A percentile compares a stretch with the other conserved stretches of the same genome.
Conservation (phyloP, 1,284 basidiomycete species). For the Puccinia triticina region DNA sequence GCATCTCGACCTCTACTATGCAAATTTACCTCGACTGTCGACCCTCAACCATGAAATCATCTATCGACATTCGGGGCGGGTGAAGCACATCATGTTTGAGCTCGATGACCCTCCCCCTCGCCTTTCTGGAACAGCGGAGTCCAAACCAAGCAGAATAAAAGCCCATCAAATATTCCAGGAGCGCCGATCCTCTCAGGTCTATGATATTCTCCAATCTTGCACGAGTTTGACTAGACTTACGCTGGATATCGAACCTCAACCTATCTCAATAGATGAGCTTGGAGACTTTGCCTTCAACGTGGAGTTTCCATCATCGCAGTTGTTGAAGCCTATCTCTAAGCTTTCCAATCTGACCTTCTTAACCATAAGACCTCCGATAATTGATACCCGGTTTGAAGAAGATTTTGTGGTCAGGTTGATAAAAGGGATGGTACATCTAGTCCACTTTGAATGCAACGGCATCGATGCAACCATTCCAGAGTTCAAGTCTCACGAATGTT, state of each 20-base stretch:
- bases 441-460: background rate
- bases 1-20: background rate
- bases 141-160: background rate
- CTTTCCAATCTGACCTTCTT: background rate
- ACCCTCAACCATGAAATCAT: slow-evolving; percentile 1
- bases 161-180: background rate
- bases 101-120: background rate
- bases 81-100: background rate
- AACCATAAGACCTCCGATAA: background rate
- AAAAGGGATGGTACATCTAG: slow-evolving; percentile 1
- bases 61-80: background rate
- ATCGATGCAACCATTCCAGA: background rate
- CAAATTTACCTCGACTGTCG: background rate
- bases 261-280: background rate
- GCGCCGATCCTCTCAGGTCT: background rate
- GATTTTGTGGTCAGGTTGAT: slow-evolving; percentile 1
- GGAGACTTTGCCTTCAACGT: background rate
- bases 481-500: background rate
- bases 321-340: slow-evolving; percentile 1
- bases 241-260: background rate
- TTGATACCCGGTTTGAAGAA: background rate
- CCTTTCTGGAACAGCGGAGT: background rate
- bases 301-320: background rate
- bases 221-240: background rate
- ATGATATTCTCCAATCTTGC: background rate